Base-by-base conservation (phyloP, 257 asterid species). In the Solanum paucissectum region DNA sequence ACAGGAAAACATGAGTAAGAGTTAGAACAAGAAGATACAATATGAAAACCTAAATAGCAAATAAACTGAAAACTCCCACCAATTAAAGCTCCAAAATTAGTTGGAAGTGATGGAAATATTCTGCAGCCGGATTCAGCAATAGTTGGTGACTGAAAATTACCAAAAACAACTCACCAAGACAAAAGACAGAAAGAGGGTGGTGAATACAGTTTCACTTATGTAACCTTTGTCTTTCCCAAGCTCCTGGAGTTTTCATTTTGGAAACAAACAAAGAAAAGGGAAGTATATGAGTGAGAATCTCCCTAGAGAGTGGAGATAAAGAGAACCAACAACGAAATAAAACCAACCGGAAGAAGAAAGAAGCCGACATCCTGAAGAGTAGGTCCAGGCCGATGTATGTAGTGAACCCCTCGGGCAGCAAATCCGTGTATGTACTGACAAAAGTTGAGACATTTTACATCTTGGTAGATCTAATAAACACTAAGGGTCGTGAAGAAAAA, bases 391-490 rank as follows among this genome's bases (percentile, higher is more conserved):
- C 95, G 93, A 87, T 97, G 99, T 34, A 97, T 33, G 88, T 95
- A 97, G 89, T 97, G 99, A 88, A 95, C 98, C 91, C 99, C 98
- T 88, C 95, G 94, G 87, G 99, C 99, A 71, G 98, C 98, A 62
- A 97, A 72, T 76, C 99, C 99, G 87, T 95, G 99, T 84, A 95
- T 92, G 89, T 97, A 97, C 99, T 95, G 94, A 89, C 87, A 40
- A 85, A 83, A 88, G 68, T 1, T 27, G 85, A 10, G 3, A 46
- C 27, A 29, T 44, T 44, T 75, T 46, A 81, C 66, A 79, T 1
- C 64, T 25, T 6, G 7, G 58, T 37, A 37, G 83, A 21, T 75
- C 55, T 75, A 37, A 75, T 38, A 38, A 5, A 2, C 23, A n/a
- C 84, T 40, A 77, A 33, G 12, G 83, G 0, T 76, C 58, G 12